Conservation (phyloP, 208 protist species). For the Blastocrithidia nonstop region DNA sequence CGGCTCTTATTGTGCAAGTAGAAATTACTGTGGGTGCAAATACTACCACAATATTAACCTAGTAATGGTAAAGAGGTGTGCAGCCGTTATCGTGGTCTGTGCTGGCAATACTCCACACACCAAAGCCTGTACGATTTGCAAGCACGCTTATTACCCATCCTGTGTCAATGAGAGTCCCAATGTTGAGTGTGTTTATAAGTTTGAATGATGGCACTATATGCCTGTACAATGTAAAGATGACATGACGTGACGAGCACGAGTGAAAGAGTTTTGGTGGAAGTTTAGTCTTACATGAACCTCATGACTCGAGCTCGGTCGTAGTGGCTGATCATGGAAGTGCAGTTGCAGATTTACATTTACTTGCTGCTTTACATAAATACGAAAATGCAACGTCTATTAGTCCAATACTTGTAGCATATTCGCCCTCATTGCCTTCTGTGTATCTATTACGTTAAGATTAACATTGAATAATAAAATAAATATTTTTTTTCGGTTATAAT, state of each 20-base stretch:
- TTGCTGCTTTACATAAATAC: conserved; percentile 7
- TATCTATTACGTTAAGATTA: conserved; percentile 27
- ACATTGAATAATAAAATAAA: not conserved
- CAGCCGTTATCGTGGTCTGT: conserved; percentile 1
- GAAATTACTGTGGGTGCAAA: too few relatives aligned
- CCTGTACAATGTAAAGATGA: conserved; percentile 61
- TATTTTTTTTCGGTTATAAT: too few relatives aligned
- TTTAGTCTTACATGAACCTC: conserved; percentile 12
- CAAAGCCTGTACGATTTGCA: conserved; percentile 12
- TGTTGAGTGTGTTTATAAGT: conserved; percentile 42
- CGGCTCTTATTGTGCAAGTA: too few relatives aligned
- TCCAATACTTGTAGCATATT: conserved; percentile 25
- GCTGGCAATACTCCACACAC: conserved; percentile 14
- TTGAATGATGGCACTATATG: conserved; percentile 39
- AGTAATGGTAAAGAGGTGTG: not conserved
- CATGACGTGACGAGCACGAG: conserved; percentile 23
- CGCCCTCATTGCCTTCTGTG: conserved; percentile 22
- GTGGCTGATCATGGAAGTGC: conserved; percentile 27
- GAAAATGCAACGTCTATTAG: conserved; percentile 5
- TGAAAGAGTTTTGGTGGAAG: conserved; percentile 13
- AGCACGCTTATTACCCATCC: conserved; percentile 9
- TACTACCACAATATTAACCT: not conserved
- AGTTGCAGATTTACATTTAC: conserved; percentile 31
- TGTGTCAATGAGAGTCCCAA: conserved; percentile 16
- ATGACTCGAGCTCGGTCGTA: conserved; percentile 32